Base-by-base conservation (phyloP, 2,329 filamentous ascomycete species). In the Phyllosticta citriasiana region DNA sequence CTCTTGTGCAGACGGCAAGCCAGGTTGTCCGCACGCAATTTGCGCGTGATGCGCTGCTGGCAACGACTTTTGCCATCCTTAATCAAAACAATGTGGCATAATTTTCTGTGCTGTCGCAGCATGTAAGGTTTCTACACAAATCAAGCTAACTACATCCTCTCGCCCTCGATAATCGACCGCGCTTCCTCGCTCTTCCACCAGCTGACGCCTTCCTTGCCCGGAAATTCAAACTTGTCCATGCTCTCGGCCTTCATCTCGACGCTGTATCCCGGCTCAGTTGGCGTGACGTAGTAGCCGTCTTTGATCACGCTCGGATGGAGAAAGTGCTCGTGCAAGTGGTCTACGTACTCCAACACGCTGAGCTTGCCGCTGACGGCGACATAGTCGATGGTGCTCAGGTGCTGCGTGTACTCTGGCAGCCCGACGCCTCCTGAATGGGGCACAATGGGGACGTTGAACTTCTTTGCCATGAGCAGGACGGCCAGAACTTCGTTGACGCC, bases 271-370 rank as follows among this genome's bases (percentile, higher is more conserved):
- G 91, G 82, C 71, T 91, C 86, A 65, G 78, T 86, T 0, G 92
- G 91, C 0, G 92, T 96, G 66, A 88, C 88, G 77, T 95, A 95
- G 75, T 91, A 94, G 3, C 91, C 92, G 66, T 91, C 86, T 76
- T 86, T 85, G 68, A 96, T 90, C 61, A 87, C 82, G 2, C 85
- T 83, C 0, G 91, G 91, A 74, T 96, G 83, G 70, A 90, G 78
- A 73, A 96, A 96, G 77, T 96, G 91, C 81, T 96, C 91, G 75
- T 96, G 92, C 70, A 96, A 77, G 75, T 96, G 90, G 72, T 96
- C 91, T 25, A 96, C 91, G 74, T 92, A 96, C 79, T 97, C 92
- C 62, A 96, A 78, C 55, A 96, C 84, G 25, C 86, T 89, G 71
- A 85, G 82, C 80, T 91, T 89, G 19, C 89, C 91, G 64, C 82